Conservation (phyloP, 2,329 filamentous ascomycete species). For the Calonectria leucothoes region DNA sequence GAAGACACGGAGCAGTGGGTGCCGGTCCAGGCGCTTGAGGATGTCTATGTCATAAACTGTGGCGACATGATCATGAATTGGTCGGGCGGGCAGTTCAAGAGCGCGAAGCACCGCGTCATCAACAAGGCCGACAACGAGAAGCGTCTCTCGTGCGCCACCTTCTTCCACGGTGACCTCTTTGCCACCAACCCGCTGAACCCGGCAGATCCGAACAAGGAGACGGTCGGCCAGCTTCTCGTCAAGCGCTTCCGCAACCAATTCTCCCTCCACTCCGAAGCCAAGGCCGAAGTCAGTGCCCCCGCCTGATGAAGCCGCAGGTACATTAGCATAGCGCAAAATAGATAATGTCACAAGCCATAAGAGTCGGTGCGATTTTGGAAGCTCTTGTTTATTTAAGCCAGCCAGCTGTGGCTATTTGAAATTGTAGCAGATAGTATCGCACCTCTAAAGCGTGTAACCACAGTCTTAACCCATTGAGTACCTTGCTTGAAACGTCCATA, state of each 20-base stretch:
- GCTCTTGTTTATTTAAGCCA: too few species aligned
- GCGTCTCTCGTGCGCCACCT: background rate
- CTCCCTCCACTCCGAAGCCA: background rate
- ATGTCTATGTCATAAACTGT: background rate
- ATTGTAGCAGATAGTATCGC: too few species aligned
- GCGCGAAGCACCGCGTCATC: background rate
- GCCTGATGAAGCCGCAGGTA: too few species aligned
- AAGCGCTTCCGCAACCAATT: background rate
- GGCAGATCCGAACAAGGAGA: background rate
- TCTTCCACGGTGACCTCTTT: background rate
- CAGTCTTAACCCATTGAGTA: too few species aligned
- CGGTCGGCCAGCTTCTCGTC: background rate
- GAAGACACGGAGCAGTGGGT: background rate
- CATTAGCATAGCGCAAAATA: too few species aligned
- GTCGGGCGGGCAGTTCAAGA: background rate
- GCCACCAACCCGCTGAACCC: background rate
- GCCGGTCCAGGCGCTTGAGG: background rate
- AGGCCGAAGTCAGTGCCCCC: background rate
- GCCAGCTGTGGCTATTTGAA: too few species aligned
- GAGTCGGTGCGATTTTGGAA: too few species aligned
- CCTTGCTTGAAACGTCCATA: too few species aligned
- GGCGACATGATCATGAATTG: background rate
- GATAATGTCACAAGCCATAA: too few species aligned
- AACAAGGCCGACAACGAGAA: background rate
- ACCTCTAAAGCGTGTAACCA: too few species aligned